phyloP scores from a whole-genome alignment of 2,329 filamentous ascomycete species.

The Lasiodiplodia citricola region DNA sequence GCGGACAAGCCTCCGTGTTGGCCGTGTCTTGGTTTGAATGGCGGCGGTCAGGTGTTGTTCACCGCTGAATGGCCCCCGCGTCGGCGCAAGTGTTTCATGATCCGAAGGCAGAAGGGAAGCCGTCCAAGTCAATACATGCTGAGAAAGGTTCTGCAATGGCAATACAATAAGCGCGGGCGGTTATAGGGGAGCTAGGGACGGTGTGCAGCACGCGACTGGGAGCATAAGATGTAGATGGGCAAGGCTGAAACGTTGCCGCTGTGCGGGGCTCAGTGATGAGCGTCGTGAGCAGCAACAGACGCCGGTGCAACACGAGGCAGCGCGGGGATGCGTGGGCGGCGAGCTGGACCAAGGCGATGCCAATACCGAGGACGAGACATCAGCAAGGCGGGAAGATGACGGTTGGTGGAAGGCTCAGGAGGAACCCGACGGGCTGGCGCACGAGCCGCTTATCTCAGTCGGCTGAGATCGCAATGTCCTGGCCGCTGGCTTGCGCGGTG shows the following conservation, averaged over 20 bases:
- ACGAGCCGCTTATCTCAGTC: slow-evolving; percentile 1
- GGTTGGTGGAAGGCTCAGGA: neutral
- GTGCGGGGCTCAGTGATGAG: neutral
- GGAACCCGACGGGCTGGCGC: neutral
- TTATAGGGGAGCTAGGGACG: slow-evolving; percentile 4
- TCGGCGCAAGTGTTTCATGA: slow-evolving; percentile 10
- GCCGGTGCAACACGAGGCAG: neutral
- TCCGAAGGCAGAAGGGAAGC: slow-evolving; percentile 10
- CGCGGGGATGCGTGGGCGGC: neutral
- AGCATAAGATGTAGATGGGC: neutral
- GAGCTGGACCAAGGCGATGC: neutral
- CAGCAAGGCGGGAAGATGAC: neutral
- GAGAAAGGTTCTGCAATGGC: neutral
- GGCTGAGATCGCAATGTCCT: neutral
- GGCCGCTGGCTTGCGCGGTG: neutral
- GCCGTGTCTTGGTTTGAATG: neutral
- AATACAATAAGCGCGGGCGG: slow-evolving; percentile 12
- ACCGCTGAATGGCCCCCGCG: slow-evolving; percentile 14
- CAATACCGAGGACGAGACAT: neutral
- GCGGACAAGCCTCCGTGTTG: neutral
- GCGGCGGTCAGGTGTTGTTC: neutral
- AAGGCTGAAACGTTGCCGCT: neutral
- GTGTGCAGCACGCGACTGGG: neutral
- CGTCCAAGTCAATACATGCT: neutral
- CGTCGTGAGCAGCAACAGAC: neutral